Evolutionary conservation across 306 rosid genomes (phyloP).

Genomic region (Cicer cuneatum): DNA sequence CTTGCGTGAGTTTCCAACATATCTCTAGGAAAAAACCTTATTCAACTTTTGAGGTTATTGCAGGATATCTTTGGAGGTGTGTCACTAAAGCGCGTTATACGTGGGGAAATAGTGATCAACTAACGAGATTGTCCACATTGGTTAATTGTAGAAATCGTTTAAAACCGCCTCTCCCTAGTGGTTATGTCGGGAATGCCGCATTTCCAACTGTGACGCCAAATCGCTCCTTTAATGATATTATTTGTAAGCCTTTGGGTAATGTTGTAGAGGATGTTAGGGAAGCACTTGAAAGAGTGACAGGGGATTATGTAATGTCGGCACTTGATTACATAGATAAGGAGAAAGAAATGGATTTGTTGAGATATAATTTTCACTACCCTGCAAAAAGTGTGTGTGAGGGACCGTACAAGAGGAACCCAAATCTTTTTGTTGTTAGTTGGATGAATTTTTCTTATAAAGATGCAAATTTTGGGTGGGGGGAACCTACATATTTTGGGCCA

Average conservation of each 20-base stretch:
- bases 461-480: constrained; percentile 50
- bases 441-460: constrained; percentile 46
- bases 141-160: constrained; percentile 50
- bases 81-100: constrained; percentile 40
- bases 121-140: constrained; percentile 42
- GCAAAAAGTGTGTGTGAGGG: background rate
- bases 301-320: constrained; percentile 51
- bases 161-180: constrained; percentile 35
- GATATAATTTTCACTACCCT: constrained; percentile 29
- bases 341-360: constrained; percentile 38
- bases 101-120: constrained; percentile 8
- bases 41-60: constrained; percentile 45
- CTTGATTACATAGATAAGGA: constrained; percentile 45
- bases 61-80: constrained; percentile 53
- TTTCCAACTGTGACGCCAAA: constrained; percentile 45
- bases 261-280: constrained; percentile 38
- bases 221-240: constrained; percentile 45
- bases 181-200: constrained; percentile 48
- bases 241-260: constrained; percentile 34
- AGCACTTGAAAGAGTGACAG: constrained; percentile 39
- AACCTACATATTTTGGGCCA: constrained; percentile 48
- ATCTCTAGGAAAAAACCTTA: background rate
- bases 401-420: constrained; percentile 36
- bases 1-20: background rate
- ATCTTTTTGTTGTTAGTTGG: constrained; percentile 47